Base-by-base conservation (phyloP, 495 filamentous ascomycete species). In the Hypoxylon crocopeplum region DNA sequence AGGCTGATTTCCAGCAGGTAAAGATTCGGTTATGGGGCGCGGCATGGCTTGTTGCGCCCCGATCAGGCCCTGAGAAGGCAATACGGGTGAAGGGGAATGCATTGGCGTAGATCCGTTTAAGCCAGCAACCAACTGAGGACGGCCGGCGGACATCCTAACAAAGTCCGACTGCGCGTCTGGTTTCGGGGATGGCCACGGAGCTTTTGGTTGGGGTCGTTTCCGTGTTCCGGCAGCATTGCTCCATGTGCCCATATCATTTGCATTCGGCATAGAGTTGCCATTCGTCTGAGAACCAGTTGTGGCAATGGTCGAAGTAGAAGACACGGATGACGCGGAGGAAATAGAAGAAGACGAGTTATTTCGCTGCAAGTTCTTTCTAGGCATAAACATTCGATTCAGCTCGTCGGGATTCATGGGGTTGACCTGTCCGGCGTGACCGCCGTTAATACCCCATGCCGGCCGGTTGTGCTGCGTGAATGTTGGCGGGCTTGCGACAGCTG, bases 401-500 rank as follows among this genome's bases (percentile, higher is more conserved):
- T 97, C 92, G 77, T 97, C 91, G 56, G 87, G 72, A 76, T 87
- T 90, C 85, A 94, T 92, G 56, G 88, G 81, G 78, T 86, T 88
- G 58, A 91, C 79, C 59, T 72, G 82, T 75, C 64, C 68, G 29
- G 83, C 82, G 82, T 89, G 84, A 72, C 84, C 86, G 77, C 85
- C 84, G 84, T 87, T 87, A 87, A 82, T 76, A 82, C 79, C 77
- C 86, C 85, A 88, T 86, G 79, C 78, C 73, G 84, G 76, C 55
- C 85, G 79, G 53, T 78, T 83, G 61, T 78, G 74, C 55, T 79
- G 79, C 79, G 92, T 86, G 74, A 97, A 92, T 75, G 87, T 93
- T 74, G 90, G 90, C 59, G 90, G 92, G 78, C 86, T 90, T 69
- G 92, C 94, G 76, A 98, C 93, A 75, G 94, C 94, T 84, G 94